phyloP scores from a whole-genome alignment of 257 asterid genomes.

The Primulina tabacum region DNA sequence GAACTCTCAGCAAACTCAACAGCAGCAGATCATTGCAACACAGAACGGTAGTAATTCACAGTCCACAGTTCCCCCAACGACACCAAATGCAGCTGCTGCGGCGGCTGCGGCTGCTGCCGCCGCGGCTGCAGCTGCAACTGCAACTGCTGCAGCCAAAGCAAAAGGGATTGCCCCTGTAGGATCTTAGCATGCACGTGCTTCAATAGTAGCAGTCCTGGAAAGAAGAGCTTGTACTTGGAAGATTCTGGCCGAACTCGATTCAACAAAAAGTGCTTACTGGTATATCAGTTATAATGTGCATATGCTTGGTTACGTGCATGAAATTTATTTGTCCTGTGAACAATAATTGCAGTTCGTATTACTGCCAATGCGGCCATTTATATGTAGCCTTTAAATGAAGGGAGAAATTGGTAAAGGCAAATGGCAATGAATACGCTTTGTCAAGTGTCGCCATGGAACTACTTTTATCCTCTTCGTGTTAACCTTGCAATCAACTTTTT shows the following conservation, averaged over 20 bases:
- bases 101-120: slow-evolving; percentile 58
- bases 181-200: slow-evolving; percentile 35
- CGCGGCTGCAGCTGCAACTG: slow-evolving; percentile 40
- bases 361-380: slow-evolving; percentile 23
- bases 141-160: slow-evolving; percentile 65
- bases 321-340: slow-evolving; percentile 15
- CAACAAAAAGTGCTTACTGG: slow-evolving; percentile 2
- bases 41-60: slow-evolving; percentile 30
- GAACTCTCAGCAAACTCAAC: slow-evolving; percentile 33
- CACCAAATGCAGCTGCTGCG: slow-evolving; percentile 64
- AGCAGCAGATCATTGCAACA: slow-evolving; percentile 26
- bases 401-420: slow-evolving; percentile 3
- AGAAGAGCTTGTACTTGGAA: neutral
- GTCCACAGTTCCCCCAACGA: slow-evolving; percentile 38
- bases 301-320: slow-evolving; percentile 26
- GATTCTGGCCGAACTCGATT: neutral
- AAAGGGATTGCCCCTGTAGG: slow-evolving; percentile 73
- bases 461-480: neutral
- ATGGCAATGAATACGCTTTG: neutral
- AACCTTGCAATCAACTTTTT: neutral
- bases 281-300: slow-evolving; percentile 33
- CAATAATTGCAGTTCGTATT: slow-evolving; percentile 14
- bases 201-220: neutral
- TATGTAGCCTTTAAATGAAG: slow-evolving; percentile 22
- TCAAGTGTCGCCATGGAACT: slow-evolving; percentile 2